Conservation (phyloP, 129 eudicot species). For the Helianthus annuus region HanXRQr2.0-SUNRISE NC_035443.2:32299653-32300152, state of each 20-base stretch:
- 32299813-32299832: constrained; percentile 77
- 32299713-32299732: constrained; percentile 64
- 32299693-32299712: constrained; percentile 67
- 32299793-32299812: constrained; percentile 76
- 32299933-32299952: constrained; percentile 72
- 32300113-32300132: constrained; percentile 71
- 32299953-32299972: constrained; percentile 69
- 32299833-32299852: constrained; percentile 96
- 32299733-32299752: constrained; percentile 67
- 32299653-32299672: constrained; percentile 49
- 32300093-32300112: constrained; percentile 84
- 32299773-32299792: constrained; percentile 42
- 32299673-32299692: constrained; percentile 1
- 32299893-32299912: constrained; percentile 80
- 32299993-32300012: constrained; percentile 64
- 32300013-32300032: constrained; percentile 78
- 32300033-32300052: constrained; percentile 75
- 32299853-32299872: constrained; percentile 85
- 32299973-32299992: constrained; percentile 73
- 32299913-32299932: constrained; percentile 76
- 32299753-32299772: constrained; percentile 73
- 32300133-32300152: constrained; percentile 79
- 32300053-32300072: constrained; percentile 69
- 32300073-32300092: constrained; percentile 61
- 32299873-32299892: constrained; percentile 70